Base-by-base conservation (phyloP, 192 early-diverging fungal genomes). In the Mycoemilia scoparia region DNA sequence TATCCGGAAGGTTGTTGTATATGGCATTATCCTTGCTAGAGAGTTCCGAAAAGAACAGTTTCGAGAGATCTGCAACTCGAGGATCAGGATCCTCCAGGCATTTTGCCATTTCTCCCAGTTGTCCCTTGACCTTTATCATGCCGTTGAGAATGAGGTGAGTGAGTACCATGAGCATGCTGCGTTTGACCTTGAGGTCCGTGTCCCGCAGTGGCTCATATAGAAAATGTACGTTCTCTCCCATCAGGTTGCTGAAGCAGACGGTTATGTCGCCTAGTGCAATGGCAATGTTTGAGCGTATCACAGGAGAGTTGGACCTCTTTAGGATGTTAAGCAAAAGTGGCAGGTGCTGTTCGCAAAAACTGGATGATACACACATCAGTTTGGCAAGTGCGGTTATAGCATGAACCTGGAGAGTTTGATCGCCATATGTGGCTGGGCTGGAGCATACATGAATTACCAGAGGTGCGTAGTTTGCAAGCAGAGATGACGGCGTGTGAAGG, bases 121-220 rank as follows among this genome's bases (percentile, higher is more conserved):
- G 90, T 7, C 92, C 96, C 53, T 96, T 99, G 23, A 92, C 91
- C 49, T 99, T 99, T 51, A 99, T 77, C 90, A 96, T 95, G 15
- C 92, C 92, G 51, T 99, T 99, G 29, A 99, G 64, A 27, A 96
- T 87, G 57, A 99, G 58, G 49, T 93, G 89, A 0, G 92, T 92
- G 25, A 99, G 54, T 8, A 99, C 96, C 96, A 99, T 99, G 25
- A 99, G 73, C 26, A 89, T 76, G 51, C 91, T 97, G 60, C 90
- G 92, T 53, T 90, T 87, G 22, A 95, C 89, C 6, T 70, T 50
- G 2, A 51, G 50, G 45, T 93, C 82, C 0, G 56, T 39, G 49
- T 99, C 95, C 11, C 69, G 59, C 21, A 99, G 67, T 8, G 88
- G 81, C 12, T 83, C 84, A 51, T 99, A 99, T 2, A 99, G 70